Percentiles rank a stretch among this genome's conserved stretches.
Conservation (phyloP, 2,329 filamentous ascomycete genomes). For the Tolypocladium inflatum region DNA sequence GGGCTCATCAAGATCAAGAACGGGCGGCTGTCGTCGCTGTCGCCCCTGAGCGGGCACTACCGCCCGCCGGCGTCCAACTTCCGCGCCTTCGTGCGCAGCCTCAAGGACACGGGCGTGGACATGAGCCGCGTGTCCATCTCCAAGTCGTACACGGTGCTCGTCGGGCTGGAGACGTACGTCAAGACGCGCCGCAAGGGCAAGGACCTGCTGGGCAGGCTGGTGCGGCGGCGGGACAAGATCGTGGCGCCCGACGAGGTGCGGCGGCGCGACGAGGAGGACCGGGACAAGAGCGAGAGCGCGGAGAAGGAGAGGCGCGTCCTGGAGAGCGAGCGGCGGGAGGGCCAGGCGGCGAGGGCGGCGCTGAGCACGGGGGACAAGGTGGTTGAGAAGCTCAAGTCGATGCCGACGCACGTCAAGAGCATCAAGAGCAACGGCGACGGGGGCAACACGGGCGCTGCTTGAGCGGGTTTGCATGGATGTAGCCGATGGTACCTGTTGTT, state of each 20-base stretch:
- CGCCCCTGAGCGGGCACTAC: constrained; percentile 71
- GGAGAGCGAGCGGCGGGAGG: constrained; percentile 24
- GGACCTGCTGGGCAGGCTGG: constrained; percentile 36
- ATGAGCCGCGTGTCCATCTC: constrained; percentile 71
- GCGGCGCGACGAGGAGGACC: constrained; percentile 46
- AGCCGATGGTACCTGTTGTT: background rate
- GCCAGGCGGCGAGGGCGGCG: constrained; percentile 28
- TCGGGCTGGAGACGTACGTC: constrained; percentile 73
- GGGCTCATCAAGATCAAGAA: constrained; percentile 79
- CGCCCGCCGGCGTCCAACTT: constrained; percentile 78
- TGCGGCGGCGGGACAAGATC: constrained; percentile 47
- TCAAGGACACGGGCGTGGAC: constrained; percentile 67
- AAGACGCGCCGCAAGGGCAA: constrained; percentile 59
- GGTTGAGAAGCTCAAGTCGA: constrained; percentile 30
- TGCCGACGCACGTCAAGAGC: constrained; percentile 16
- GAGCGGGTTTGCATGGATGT: background rate
- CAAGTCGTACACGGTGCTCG: constrained; percentile 71
- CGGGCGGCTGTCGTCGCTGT: constrained; percentile 65
- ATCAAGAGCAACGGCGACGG: constrained; percentile 11
- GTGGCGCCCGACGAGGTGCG: constrained; percentile 50
- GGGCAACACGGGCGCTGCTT: background rate
- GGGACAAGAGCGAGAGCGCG: constrained; percentile 52
- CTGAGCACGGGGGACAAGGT: constrained; percentile 18
- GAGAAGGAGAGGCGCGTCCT: constrained; percentile 36
- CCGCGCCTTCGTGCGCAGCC: constrained; percentile 64